Conservation (phyloP, 176 grass and related monocot species). For the Carex littledalei region DNA sequence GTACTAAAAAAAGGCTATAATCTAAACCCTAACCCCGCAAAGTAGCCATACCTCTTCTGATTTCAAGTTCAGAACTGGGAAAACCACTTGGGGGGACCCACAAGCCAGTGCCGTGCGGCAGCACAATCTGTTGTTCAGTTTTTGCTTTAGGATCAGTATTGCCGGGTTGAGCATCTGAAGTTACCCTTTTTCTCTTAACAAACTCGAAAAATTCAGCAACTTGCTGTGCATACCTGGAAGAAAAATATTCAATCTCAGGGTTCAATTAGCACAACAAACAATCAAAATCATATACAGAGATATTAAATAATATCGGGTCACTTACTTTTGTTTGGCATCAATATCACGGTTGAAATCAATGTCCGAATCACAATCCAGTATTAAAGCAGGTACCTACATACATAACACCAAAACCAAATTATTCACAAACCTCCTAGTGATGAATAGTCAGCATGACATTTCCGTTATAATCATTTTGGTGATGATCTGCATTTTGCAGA, state of each 20-base stretch:
- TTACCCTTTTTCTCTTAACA: constrained; percentile 93
- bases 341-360: constrained; percentile 92
- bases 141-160: constrained; percentile 3
- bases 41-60: constrained; percentile 73
- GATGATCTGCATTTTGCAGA: neutral
- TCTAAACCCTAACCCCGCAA: constrained; percentile 42
- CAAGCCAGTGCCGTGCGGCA: constrained; percentile 41
- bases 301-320: neutral
- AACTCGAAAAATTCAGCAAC: constrained; percentile 95
- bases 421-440: neutral
- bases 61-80: constrained; percentile 43
- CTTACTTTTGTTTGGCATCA: constrained; percentile 80
- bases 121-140: constrained; percentile 38
- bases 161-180: constrained; percentile 30
- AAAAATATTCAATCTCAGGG: neutral
- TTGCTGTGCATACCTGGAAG: constrained; percentile 81
- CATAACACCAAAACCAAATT: constrained; percentile 21
- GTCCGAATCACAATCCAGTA: constrained; percentile 93
- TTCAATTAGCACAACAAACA: neutral
- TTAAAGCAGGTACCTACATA: constrained; percentile 72
- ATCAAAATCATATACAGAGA: neutral
- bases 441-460: neutral
- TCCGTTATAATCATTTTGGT: neutral
- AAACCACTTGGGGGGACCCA: constrained; percentile 60
- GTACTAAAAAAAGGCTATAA: neutral